Evolutionary conservation across 768 basidiomycete genomes (phyloP), one percentile per base, ranked within the genome.

Genomic region (Phylloporus sp.): DNA sequence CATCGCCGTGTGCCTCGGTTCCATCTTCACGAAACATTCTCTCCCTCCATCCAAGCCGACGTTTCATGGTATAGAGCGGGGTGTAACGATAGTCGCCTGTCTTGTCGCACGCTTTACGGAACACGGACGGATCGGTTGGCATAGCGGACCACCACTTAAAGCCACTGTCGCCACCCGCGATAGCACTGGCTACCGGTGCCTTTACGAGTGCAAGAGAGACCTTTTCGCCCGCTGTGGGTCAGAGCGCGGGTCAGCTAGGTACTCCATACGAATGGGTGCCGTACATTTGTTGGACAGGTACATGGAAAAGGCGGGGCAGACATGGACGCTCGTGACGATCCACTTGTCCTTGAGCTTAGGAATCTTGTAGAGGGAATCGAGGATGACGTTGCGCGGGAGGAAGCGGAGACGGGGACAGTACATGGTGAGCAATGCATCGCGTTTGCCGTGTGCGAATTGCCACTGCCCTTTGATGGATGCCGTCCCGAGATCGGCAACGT

Each of bases 361-460:
- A 1, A 66, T 47, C 5, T 44, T 40, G 23, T 60, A 56, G 28
- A 71, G 54, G 0, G 37, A 36, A 0, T 57, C 51, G 31, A 71
- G 58, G 34, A 66, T 29, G 37, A 55, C 56, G 9, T 54, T 36
- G 1, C 2, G 35, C 0, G 65, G 63, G 34, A 65, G 35, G 32
- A 11, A 67, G 3, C n/a, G 18, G 20, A 41, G 22, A 10, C 58
- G 63, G 6, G 69, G 68, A 13, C 26, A 46, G 34, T 52, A 51
- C 67, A 71, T 71, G 52, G 69, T 51, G 8, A 71, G 49, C 24
- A 71, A 46, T n/a, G 69, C 69, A 4, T 62, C 67, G 2, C 63
- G 66, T 37, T 53, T 60, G 0, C 64, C 61, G 15, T 17, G 42
- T 7, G 60, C 58, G 46, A 69, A 71, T 29, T 65, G 57, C 68